phyloP scores from a whole-genome alignment of 2,329 filamentous ascomycete genomes.

The Aspergillus glaucus region DNA sequence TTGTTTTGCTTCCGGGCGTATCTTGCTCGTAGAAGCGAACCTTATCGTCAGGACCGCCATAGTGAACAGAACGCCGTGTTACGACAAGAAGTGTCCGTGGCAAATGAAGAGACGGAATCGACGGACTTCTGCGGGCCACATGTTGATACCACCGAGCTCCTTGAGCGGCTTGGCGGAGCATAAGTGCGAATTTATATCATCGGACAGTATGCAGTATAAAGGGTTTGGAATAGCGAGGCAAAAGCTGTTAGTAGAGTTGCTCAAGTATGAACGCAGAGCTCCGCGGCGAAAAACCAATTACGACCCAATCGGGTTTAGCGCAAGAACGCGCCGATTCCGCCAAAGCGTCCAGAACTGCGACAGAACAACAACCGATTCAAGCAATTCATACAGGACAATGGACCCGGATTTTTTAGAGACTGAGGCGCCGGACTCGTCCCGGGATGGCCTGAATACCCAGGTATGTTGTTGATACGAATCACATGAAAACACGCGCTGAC shows the following conservation, averaged over 20 bases:
- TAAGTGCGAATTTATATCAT: conserved; percentile 33
- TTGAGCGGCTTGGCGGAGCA: conserved; percentile 40
- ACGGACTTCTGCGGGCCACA: conserved; percentile 30
- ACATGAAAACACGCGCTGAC: conserved; percentile 11
- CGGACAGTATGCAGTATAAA: conserved; percentile 9
- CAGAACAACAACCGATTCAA: background rate
- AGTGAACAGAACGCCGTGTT: conserved; percentile 24
- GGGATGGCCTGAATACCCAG: conserved; percentile 25
- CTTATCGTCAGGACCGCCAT: conserved; percentile 35
- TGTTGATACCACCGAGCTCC: conserved; percentile 40
- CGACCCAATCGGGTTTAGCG: conserved; percentile 27
- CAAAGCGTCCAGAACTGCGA: conserved; percentile 5
- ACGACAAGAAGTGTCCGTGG: conserved; percentile 27
- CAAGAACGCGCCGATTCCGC: conserved; percentile 10
- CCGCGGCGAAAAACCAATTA: conserved; percentile 21
- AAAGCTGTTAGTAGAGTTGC: conserved; percentile 3
- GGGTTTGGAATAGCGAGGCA: background rate
- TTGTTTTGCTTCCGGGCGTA: conserved; percentile 28
- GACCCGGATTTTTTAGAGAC: conserved; percentile 11
- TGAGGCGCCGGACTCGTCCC: conserved; percentile 18
- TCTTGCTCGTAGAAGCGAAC: conserved; percentile 41
- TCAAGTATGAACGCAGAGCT: conserved; percentile 13
- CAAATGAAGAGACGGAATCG: conserved; percentile 16
- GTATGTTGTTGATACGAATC: conserved; percentile 11
- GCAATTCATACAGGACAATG: conserved; percentile 6